These are phyloP conservation scores for Ascochyta koolunga DNA, from an alignment of 2,329 filamentous ascomycete genomes.

Conservation along the genomic window DNA sequence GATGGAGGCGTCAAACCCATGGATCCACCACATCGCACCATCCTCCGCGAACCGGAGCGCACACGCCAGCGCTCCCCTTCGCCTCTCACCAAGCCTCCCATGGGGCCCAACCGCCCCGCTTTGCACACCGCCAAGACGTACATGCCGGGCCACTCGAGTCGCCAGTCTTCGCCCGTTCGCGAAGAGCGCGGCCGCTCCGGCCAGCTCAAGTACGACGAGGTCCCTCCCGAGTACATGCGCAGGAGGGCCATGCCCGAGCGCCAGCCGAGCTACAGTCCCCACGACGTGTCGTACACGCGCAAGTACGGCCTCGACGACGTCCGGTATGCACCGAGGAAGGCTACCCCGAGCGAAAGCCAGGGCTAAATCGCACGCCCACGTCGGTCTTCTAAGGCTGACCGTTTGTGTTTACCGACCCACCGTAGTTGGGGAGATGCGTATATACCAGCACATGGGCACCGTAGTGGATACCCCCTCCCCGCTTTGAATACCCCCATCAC, in stretches of 20 bases:
- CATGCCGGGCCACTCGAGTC: conserved; percentile 30
- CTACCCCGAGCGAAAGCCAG: conserved; percentile 33
- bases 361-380: conserved; percentile 33
- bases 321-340: conserved; percentile 34
- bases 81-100: conserved; percentile 39
- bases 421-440: background rate
- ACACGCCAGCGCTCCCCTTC: conserved; percentile 37
- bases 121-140: conserved; percentile 13
- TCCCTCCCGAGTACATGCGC: conserved; percentile 22
- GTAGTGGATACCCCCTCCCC: conserved; percentile 8
- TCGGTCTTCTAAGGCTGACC: conserved; percentile 35
- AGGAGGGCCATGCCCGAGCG: conserved; percentile 23
- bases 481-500: background rate
- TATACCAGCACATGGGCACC: conserved; percentile 13
- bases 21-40: conserved; percentile 27
- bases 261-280: conserved; percentile 40
- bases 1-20: conserved; percentile 30
- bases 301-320: conserved; percentile 48
- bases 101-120: conserved; percentile 38
- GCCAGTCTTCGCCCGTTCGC: conserved; percentile 31
- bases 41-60: conserved; percentile 41
- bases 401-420: background rate
- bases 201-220: conserved; percentile 35
- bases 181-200: conserved; percentile 36
- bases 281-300: conserved; percentile 39